Conservation (phyloP, 345 rosid species). For the Corymbia maculata region DNA sequence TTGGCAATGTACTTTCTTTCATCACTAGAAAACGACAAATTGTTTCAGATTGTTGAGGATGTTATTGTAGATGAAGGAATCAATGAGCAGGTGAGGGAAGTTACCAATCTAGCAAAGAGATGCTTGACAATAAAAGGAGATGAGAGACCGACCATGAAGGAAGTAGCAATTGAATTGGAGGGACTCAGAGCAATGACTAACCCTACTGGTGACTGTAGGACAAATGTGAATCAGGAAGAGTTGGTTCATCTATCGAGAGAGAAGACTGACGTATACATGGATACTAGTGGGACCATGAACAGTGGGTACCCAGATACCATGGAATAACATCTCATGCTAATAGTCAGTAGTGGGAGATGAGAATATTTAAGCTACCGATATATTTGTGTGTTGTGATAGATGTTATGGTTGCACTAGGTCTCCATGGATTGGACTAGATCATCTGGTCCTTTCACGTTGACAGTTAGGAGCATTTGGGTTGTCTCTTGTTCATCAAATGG, state of each 20-base stretch:
- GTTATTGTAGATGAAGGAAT: not conserved
- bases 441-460: too few relatives aligned
- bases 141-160: constrained; percentile 23
- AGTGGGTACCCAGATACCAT: too few relatives aligned
- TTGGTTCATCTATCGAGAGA: fast-evolving
- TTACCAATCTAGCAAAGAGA: not conserved
- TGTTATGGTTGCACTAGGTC: too few relatives aligned
- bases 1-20: not conserved
- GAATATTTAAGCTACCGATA: too few relatives aligned
- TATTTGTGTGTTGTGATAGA: not conserved
- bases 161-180: constrained; percentile 9
- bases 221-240: not conserved
- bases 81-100: not conserved
- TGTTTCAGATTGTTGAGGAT: not conserved
- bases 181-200: not conserved
- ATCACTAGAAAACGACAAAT: not conserved
- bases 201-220: fast-evolving
- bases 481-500: not conserved
- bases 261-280: not conserved
- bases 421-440: too few relatives aligned
- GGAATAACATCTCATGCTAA: too few relatives aligned
- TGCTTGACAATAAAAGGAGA: constrained; percentile 11
- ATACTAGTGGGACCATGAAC: not conserved
- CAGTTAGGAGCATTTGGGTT: too few relatives aligned
- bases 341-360: too few relatives aligned